Base-by-base conservation (phyloP, 257 asterid genomes). In the Vinca minor region DNA sequence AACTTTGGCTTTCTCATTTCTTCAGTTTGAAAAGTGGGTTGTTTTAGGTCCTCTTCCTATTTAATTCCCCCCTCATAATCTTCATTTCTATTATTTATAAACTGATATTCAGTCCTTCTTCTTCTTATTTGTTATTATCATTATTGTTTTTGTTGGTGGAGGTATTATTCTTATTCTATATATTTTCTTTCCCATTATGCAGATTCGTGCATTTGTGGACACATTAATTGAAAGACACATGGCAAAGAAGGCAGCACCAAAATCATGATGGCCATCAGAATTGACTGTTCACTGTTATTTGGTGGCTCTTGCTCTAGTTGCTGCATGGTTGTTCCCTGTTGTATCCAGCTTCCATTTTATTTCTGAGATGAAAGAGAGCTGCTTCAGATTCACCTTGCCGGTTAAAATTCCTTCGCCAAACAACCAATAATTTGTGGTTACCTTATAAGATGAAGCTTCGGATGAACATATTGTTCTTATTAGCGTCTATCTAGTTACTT, bases 171-270 rank as follows among this genome's bases (percentile, higher is more conserved):
- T n/a, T n/a, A n/a, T n/a, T n/a, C n/a, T n/a, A n/a, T n/a, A n/a
- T n/a, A n/a, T n/a, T n/a, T n/a, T n/a, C n/a, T n/a, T 73, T 65
- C 28, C 36, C 53, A 66, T 32, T 74, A 65, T 74, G 65, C 94
- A 93, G 99, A 93, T 93, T 59, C 95, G 99, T 66, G 95, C 91
- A 48, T 93, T 89, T 20, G 99, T 93, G 77, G 99, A 93, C 83
- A 76, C 44, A 82, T 77, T 93, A 83, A 86, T 93, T 63, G 99
- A 93, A 59, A 84, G 94, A 76, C 92, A 83, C 78, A 80, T 89
- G 88, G 77, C 80, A 66, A 60, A 9, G 74, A 87, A 84, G 79
- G 78, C 85, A 50, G 83, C 76, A 67, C 79, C 77, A 59, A 89
- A n/a, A 76, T 77, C 81, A 46, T 84, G 76, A 84, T 55, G 73